These are phyloP conservation scores for Grosmannia huntii DNA, from an alignment of 2,329 filamentous ascomycete genomes.

Conservation along the genomic window DNA sequence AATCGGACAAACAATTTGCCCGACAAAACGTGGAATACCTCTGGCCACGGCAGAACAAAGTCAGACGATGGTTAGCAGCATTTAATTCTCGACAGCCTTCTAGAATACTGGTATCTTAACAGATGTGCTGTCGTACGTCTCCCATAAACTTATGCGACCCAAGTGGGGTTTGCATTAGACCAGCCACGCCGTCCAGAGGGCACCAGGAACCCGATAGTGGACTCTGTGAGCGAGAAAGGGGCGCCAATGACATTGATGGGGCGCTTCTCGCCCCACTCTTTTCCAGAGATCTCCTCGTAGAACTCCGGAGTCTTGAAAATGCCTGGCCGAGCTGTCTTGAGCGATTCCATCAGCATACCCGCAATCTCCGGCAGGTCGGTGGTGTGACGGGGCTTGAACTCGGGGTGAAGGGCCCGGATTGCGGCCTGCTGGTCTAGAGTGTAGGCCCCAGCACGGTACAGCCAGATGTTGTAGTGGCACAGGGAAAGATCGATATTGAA, in stretches of 20 bases:
- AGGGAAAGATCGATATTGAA: not conserved
- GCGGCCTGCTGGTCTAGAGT: not conserved
- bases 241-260: not conserved
- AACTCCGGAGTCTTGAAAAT: not conserved
- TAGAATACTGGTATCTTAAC: too few relatives aligned
- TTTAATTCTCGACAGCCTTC: too few relatives aligned
- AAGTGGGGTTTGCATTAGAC: not conserved
- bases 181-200: not conserved
- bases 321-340: not conserved
- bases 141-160: not conserved
- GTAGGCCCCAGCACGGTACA: not conserved
- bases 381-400: not conserved
- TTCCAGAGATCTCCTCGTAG: constrained; percentile 2
- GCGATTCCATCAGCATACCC: not conserved
- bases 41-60: too few relatives aligned
- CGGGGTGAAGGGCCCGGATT: not conserved
- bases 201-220: not conserved
- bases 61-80: too few relatives aligned
- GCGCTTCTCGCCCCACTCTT: not conserved
- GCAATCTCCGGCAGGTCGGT: not conserved
- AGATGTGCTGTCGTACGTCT: not conserved
- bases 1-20: too few relatives aligned
- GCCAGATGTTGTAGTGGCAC: constrained; percentile 1
- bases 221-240: not conserved
- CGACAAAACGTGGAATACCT: too few relatives aligned